phyloP scores from a whole-genome alignment of 306 rosid species.

The Fagus sylvatica region DNA sequence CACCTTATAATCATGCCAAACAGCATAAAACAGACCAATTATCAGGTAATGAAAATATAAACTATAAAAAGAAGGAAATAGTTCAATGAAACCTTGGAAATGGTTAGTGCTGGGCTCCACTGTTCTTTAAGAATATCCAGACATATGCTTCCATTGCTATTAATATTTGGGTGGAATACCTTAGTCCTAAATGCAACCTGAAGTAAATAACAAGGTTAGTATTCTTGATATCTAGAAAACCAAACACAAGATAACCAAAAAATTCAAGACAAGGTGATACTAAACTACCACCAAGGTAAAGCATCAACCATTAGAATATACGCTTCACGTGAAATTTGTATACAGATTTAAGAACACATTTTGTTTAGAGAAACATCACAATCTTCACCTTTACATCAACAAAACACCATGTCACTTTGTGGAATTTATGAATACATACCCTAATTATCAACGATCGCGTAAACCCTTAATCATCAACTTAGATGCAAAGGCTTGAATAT shows the following conservation, averaged over 20 bases:
- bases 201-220: constrained; percentile 11
- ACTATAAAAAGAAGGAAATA: background rate
- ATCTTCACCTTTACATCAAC: background rate
- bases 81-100: constrained; percentile 66
- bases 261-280: background rate
- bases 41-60: constrained; percentile 6
- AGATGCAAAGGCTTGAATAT: background rate
- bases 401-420: background rate
- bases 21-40: background rate
- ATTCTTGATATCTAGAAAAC: background rate
- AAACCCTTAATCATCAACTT: background rate
- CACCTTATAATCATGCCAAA: background rate
- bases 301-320: background rate
- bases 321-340: background rate
- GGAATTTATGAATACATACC: background rate
- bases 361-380: background rate
- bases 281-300: background rate
- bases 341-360: background rate
- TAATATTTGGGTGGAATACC: constrained; percentile 95
- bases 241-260: background rate
- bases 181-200: constrained; percentile 93
- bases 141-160: constrained; percentile 86
- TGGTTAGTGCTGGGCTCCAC: constrained; percentile 88
- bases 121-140: constrained; percentile 90
- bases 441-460: background rate